Evolutionary conservation across 1,284 basidiomycete genomes (phyloP).

Genomic region (Trichosporon faecale): DNA sequence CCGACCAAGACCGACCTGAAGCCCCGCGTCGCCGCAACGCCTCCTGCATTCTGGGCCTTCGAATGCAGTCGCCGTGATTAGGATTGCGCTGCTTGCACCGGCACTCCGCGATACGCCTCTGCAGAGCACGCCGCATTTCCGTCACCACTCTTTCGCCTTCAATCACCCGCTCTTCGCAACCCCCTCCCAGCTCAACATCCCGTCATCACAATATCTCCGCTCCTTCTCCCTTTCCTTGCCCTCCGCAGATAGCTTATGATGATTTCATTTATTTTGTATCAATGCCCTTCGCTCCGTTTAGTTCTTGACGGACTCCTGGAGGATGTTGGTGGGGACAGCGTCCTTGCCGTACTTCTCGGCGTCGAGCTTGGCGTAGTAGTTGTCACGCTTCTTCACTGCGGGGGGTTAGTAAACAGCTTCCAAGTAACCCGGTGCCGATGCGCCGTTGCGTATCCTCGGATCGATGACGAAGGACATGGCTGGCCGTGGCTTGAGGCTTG

Average conservation of each 20-base stretch:
- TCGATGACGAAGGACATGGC: background rate
- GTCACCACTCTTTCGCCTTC: background rate
- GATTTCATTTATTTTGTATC: slow-evolving; percentile 9
- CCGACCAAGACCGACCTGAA: background rate
- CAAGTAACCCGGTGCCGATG: background rate
- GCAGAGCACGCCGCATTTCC: background rate
- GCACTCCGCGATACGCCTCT: background rate
- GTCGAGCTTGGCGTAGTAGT: slow-evolving; percentile 28
- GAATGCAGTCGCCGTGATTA: background rate
- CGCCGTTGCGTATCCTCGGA: background rate
- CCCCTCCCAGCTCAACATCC: background rate
- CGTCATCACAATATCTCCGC: background rate
- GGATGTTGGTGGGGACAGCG: slow-evolving; percentile 10
- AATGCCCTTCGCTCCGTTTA: background rate
- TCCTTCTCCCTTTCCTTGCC: too few species aligned
- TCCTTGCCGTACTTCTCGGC: slow-evolving; percentile 17
- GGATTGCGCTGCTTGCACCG: background rate
- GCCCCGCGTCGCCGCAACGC: background rate
- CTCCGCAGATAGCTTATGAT: background rate
- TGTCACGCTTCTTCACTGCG: slow-evolving; percentile 28
- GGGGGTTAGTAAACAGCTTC: slow-evolving; percentile 10
- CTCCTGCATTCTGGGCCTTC: background rate
- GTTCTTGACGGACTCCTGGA: slow-evolving; percentile 5
- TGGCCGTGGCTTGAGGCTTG: background rate
- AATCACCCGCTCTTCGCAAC: too few species aligned